Percentiles rank a stretch among this genome's conserved stretches.
phyloP scores from a whole-genome alignment of 257 asterid genomes.

The Scutellaria barbata region DNA sequence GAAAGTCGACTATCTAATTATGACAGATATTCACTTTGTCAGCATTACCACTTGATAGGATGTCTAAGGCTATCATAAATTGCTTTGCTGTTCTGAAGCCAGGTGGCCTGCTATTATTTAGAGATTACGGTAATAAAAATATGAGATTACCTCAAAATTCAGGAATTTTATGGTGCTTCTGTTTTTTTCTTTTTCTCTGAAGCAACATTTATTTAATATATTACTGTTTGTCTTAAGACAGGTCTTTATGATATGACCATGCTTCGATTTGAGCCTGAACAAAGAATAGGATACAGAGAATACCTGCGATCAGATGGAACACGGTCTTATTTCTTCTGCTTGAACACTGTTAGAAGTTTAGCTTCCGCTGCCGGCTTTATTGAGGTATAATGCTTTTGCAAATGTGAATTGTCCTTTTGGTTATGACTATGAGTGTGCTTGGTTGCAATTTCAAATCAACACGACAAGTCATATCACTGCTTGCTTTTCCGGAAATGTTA shows the following conservation, averaged over 20 bases:
- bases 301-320: constrained; percentile 93
- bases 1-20: constrained; percentile 25
- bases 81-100: constrained; percentile 84
- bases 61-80: constrained; percentile 65
- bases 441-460: not conserved
- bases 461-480: too few species aligned
- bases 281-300: constrained; percentile 76
- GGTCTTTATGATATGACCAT: constrained; percentile 97
- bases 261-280: constrained; percentile 84
- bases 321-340: constrained; percentile 85
- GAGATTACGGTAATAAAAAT: constrained; percentile 82
- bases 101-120: constrained; percentile 80
- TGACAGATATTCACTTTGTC: constrained; percentile 92
- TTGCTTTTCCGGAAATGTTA: too few species aligned
- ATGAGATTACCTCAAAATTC: constrained; percentile 18
- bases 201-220: constrained; percentile 5
- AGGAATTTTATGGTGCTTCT: constrained; percentile 20
- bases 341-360: constrained; percentile 62
- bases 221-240: constrained; percentile 38
- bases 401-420: not conserved
- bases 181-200: not conserved
- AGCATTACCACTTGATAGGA: constrained; percentile 73
- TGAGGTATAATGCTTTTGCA: constrained; percentile 55
- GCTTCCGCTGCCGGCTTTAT: constrained; percentile 69
- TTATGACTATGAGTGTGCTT: not conserved